Evolutionary conservation across 192 early-diverging fungal genomes (phyloP).

Genomic region (Backusella westeae): DNA sequence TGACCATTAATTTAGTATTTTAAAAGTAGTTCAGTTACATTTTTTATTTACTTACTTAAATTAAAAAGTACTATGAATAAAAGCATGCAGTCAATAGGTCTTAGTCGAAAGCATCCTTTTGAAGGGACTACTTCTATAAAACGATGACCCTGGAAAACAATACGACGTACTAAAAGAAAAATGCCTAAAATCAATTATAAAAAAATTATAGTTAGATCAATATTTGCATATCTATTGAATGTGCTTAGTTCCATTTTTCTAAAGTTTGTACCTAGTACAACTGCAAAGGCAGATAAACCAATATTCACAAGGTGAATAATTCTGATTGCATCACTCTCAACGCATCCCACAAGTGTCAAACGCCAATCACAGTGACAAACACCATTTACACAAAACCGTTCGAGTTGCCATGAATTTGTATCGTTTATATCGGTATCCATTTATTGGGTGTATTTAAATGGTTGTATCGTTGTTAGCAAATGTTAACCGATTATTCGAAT

Average conservation of each 20-base stretch:
- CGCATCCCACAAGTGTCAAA: slow-evolving; percentile 15
- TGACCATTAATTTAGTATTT: background rate
- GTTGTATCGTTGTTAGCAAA: background rate
- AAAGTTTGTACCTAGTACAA: slow-evolving; percentile 18
- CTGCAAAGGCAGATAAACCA: slow-evolving; percentile 12
- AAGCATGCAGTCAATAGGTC: slow-evolving; percentile 28
- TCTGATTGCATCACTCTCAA: slow-evolving; percentile 13
- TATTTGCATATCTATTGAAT: background rate
- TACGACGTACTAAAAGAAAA: slow-evolving; percentile 7
- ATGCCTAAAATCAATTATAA: slow-evolving; percentile 2
- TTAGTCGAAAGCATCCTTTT: slow-evolving; percentile 23
- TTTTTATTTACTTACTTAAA: slow-evolving; percentile 15
- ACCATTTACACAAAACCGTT: slow-evolving; percentile 5
- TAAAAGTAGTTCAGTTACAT: background rate
- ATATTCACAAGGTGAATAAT: slow-evolving; percentile 21
- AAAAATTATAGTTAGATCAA: background rate
- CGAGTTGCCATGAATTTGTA: background rate
- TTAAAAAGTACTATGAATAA: slow-evolving; percentile 23
- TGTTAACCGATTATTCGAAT: background rate
- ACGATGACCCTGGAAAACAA: slow-evolving; percentile 22
- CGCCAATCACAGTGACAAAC: slow-evolving; percentile 25
- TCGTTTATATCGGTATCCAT: background rate
- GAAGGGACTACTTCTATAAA: slow-evolving; percentile 1
- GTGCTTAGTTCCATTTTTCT: background rate
- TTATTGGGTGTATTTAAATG: background rate